Percentiles rank a stretch among this genome's conserved stretches.
These are phyloP conservation scores for Termitomyces sp. DNA, from an alignment of 768 basidiomycete species.

Conservation along the genomic window DNA sequence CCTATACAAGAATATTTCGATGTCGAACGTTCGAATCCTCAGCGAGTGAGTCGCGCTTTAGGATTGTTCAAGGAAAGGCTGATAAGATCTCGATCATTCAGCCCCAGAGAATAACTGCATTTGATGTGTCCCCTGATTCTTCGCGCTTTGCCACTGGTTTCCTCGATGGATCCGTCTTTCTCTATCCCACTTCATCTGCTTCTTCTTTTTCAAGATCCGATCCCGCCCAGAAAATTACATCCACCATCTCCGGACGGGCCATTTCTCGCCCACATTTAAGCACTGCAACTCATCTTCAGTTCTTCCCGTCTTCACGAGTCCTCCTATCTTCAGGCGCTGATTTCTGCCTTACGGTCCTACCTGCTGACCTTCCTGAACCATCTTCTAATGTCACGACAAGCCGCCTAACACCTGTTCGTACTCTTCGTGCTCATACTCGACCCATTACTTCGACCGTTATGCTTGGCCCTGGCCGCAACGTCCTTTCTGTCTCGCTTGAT, in stretches of 20 bases:
- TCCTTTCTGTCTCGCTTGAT: slow-evolving; percentile 66
- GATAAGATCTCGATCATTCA: slow-evolving; percentile 15
- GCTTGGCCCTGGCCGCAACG: slow-evolving; percentile 57
- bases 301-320: slow-evolving; percentile 71
- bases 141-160: slow-evolving; percentile 57
- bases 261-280: slow-evolving; percentile 43
- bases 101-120: slow-evolving; percentile 57
- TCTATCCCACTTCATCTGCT: slow-evolving; percentile 33
- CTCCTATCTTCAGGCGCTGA: slow-evolving; percentile 67
- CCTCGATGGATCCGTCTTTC: slow-evolving; percentile 51
- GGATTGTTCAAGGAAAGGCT: neutral
- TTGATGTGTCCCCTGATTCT: slow-evolving; percentile 55
- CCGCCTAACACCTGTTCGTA: slow-evolving; percentile 49
- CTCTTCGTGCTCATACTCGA: slow-evolving; percentile 60
- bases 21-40: slow-evolving; percentile 35
- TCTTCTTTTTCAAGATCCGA: slow-evolving; percentile 13
- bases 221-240: slow-evolving; percentile 17
- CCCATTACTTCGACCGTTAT: slow-evolving; percentile 61
- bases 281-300: slow-evolving; percentile 49
- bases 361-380: slow-evolving; percentile 41
- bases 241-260: slow-evolving; percentile 22
- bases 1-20: slow-evolving; percentile 50
- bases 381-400: slow-evolving; percentile 16
- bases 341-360: slow-evolving; percentile 60
- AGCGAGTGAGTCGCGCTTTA: slow-evolving; percentile 24